These are phyloP conservation scores for Dalbergia cochinchinensis DNA, from an alignment of 306 rosid genomes.

Conservation along the genomic window DNA sequence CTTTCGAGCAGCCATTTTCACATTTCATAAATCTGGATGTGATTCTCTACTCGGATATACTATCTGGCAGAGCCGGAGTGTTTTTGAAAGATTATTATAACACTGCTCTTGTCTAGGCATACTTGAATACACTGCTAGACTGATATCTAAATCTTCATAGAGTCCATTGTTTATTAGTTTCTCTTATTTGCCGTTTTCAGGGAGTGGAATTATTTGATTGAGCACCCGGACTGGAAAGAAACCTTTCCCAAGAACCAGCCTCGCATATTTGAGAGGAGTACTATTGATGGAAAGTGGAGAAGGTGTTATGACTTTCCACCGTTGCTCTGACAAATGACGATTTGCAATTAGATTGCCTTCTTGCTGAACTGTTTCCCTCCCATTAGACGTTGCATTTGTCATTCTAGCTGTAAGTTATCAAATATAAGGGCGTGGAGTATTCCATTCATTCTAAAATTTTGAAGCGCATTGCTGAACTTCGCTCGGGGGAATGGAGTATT, in stretches of 20 bases:
- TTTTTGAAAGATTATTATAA: slow-evolving; percentile 2
- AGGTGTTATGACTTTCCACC: slow-evolving; percentile 51
- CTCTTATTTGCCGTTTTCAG: slow-evolving; percentile 52
- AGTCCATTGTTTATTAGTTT: slow-evolving; percentile 14
- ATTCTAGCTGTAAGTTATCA: no score
- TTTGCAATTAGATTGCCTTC: no score
- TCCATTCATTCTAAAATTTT: no score
- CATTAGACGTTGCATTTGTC: no score
- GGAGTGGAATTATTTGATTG: slow-evolving; percentile 70
- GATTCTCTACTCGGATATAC: slow-evolving; percentile 19
- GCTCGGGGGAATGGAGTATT: no score
- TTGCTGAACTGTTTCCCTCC: no score
- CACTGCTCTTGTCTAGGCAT: background rate
- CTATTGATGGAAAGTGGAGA: slow-evolving; percentile 71
- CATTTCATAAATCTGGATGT: slow-evolving; percentile 4
- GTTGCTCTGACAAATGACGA: background rate
- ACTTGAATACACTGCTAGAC: background rate
- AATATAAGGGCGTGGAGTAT: no score
- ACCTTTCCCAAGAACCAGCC: slow-evolving; percentile 72
- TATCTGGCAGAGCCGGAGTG: no score
- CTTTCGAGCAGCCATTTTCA: slow-evolving; percentile 3
- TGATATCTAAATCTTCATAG: background rate
- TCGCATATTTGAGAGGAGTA: slow-evolving; percentile 64
- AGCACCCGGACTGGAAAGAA: slow-evolving; percentile 79
- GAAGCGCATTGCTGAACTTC: no score